These are phyloP conservation scores for Morella rubra DNA, from an alignment of 306 rosid genomes.

Conservation along the genomic window DNA sequence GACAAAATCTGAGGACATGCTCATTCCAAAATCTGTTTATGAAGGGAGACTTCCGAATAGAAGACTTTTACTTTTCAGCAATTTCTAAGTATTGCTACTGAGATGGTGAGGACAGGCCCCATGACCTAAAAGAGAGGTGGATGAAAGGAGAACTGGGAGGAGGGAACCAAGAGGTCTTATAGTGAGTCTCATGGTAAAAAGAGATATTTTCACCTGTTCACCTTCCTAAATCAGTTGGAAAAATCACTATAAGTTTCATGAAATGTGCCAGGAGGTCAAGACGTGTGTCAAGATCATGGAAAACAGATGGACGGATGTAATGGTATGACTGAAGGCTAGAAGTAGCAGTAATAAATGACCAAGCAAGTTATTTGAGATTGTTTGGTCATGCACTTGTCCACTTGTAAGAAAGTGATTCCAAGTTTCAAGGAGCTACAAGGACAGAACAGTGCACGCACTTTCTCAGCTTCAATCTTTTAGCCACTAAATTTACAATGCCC, in stretches of 20 bases:
- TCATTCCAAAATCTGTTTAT: background rate
- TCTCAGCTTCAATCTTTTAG: background rate
- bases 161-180: background rate
- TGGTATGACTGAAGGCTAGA: background rate
- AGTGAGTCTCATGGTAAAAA: background rate
- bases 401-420: background rate
- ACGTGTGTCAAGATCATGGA: background rate
- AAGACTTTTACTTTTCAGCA: background rate
- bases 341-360: background rate
- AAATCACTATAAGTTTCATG: background rate
- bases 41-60: background rate
- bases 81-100: background rate
- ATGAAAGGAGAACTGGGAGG: background rate
- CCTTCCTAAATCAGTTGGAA: constrained; percentile 3
- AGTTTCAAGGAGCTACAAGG: background rate
- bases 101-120: background rate
- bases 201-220: background rate
- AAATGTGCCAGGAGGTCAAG: background rate
- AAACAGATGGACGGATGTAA: background rate
- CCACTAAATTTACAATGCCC: background rate
- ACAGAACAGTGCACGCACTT: background rate
- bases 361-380: background rate
- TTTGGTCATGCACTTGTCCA: background rate
- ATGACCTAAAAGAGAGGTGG: background rate
- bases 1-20: background rate